These are phyloP conservation scores for Vinca minor DNA, from an alignment of 257 asterid species.

Conservation along the genomic window DNA sequence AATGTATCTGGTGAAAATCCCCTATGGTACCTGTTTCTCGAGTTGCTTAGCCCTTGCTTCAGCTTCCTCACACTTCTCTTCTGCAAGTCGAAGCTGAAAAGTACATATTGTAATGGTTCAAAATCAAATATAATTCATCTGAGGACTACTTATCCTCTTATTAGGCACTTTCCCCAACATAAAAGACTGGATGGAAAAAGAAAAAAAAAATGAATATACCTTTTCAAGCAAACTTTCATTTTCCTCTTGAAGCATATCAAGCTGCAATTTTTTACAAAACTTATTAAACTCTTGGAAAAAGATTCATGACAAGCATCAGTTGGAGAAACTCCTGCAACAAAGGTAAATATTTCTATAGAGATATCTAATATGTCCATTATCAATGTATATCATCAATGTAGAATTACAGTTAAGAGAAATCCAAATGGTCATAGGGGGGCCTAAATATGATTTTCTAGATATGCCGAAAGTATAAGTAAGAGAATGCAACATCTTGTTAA, in stretches of 20 bases:
- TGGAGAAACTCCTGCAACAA: background rate
- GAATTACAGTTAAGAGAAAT: background rate
- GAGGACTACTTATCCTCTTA: conserved; percentile 15
- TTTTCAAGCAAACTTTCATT: conserved; percentile 77
- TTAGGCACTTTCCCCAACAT: background rate
- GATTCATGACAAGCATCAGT: background rate
- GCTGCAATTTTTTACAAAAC: conserved; percentile 39
- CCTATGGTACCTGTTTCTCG: conserved; percentile 63
- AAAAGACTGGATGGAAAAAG: conserved; percentile 11
- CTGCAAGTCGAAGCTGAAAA: conserved; percentile 77
- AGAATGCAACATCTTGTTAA: background rate
- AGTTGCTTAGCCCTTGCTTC: conserved; percentile 89
- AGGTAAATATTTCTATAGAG: background rate
- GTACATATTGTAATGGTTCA: conserved; percentile 8
- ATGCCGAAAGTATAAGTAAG: background rate
- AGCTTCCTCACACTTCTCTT: conserved; percentile 85
- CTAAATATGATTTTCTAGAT: background rate
- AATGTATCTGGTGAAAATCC: background rate
- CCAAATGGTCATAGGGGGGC: background rate
- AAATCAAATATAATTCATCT: conserved; percentile 7
- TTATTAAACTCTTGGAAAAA: background rate
- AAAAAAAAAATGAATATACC: conserved; percentile 37
- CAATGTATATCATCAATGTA: background rate
- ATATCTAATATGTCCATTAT: background rate
- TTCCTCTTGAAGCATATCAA: conserved; percentile 99